These are phyloP conservation scores for Melampsora occidentalis DNA, from an alignment of 1,284 basidiomycete species.

Conservation along the genomic window DNA sequence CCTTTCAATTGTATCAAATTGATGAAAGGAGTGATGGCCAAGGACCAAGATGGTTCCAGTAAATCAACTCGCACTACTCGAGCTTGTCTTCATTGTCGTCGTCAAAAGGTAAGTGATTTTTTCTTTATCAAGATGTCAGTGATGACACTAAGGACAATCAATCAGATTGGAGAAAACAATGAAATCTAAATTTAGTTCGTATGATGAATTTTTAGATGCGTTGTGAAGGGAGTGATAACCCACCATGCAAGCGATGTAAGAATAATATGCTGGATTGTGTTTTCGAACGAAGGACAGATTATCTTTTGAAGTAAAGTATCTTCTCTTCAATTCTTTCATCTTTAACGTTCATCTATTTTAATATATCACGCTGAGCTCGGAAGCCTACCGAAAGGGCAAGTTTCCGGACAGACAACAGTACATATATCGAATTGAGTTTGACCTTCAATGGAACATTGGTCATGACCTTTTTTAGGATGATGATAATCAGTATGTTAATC, in stretches of 20 bases:
- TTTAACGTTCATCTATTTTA: neutral
- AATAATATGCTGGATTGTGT: neutral
- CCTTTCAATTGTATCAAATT: neutral
- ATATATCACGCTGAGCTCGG: neutral
- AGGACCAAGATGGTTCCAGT: slow-evolving; percentile 1
- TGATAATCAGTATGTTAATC: neutral
- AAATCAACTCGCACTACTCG: neutral
- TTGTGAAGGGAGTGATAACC: neutral
- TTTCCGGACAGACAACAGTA: neutral
- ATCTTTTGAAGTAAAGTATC: neutral
- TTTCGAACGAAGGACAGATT: slow-evolving; percentile 11
- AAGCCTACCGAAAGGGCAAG: neutral
- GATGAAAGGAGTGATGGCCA: neutral
- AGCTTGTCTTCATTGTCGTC: slow-evolving; percentile 8
- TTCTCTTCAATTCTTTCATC: neutral
- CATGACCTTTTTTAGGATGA: too few relatives aligned
- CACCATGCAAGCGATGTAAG: slow-evolving; percentile 5
- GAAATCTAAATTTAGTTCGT: neutral
- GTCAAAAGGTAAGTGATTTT: slow-evolving; percentile 7
- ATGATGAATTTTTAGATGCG: slow-evolving; percentile 10
- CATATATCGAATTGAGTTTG: too few relatives aligned
- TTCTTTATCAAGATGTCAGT: neutral
- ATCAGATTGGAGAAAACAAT: neutral
- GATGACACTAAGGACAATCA: neutral
- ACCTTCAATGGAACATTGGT: too few relatives aligned